Base-by-base conservation (phyloP, 345 rosid species). In the Trapa incisa region DNA sequence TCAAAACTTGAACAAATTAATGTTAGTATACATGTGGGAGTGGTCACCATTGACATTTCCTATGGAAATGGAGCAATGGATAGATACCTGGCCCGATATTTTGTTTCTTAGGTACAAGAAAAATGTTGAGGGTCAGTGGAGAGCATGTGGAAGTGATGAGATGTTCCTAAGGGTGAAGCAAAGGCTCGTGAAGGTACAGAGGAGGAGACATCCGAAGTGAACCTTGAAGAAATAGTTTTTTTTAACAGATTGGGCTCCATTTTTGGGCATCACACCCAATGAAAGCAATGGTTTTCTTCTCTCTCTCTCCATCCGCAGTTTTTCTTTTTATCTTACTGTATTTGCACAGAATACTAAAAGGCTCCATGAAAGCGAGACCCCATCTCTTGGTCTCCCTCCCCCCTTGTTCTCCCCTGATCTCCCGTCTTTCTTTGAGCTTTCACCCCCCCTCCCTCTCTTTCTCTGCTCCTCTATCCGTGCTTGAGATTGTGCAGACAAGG, bases 401-500 rank as follows among this genome's bases (percentile, higher is more conserved):
- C 35, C 73, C 83, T 69, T 67, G 36, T 71, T 71, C 43, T 35
- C 52, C 64, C 37, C 47, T 71, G 69, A 42, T 65, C 61, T 54
- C 22, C 70, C 65, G 7, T 41, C 43, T 41, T 8, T 41, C 43
- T 8, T 8, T 22, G 29, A 22, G 43, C 43, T 41, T 61, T 37
- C 63, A 54, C 58, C 54, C 36, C 38, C 61, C 58, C 60, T 45
- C 36, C 56, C 65, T 35, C 17, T 29, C 64, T 37, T 66, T 3
- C 72, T 43, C 65, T 36, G 45, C 45, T 69, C 67, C 54, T 56
- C 73, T 56, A 70, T 68, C 57, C 62, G 45, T 80, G 87, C 84
- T 85, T 81, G 73, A 72, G 74, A 56, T 78, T 84, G 69, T 77
- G 75, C 91, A 79, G 82, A 87, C 85, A 87, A 81, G 87, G 88